A percentile compares a stretch with the other conserved stretches of the same genome.
Evolutionary conservation across 768 basidiomycete genomes (phyloP).

Genomic region (Candolleomyces efflorescens): DNA sequence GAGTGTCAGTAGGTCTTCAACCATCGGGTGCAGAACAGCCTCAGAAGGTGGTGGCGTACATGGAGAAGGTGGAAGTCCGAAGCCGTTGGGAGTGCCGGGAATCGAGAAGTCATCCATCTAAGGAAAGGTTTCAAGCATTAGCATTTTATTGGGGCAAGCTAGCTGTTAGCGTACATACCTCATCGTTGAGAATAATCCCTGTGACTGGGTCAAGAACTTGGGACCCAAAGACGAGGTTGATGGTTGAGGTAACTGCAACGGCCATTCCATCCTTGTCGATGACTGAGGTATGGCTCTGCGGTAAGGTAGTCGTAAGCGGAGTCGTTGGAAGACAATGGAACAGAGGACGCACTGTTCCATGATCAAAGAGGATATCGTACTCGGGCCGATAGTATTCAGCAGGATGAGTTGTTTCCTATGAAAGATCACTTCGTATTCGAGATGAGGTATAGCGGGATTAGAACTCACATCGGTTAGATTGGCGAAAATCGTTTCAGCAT

Average conservation of each 20-base stretch:
- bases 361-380: conserved; percentile 73
- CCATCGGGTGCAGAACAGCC: neutral
- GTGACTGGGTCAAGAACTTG: conserved; percentile 82
- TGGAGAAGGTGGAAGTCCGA: conserved; percentile 81
- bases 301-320: no score
- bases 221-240: conserved; percentile 89
- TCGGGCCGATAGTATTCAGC: conserved; percentile 82
- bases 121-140: no score
- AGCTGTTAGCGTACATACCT: conserved; percentile 27
- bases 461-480: conserved; percentile 77
- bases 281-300: conserved; percentile 57
- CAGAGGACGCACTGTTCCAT: conserved; percentile 63
- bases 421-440: neutral
- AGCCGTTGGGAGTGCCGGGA: conserved; percentile 77
- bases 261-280: conserved; percentile 86
- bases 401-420: conserved; percentile 73
- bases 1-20: neutral
- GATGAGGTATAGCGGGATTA: neutral
- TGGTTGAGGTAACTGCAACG: conserved; percentile 80
- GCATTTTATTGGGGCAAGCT: no score
- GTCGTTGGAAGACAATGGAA: no score
- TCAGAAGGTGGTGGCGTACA: conserved; percentile 45
- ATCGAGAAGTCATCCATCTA: conserved; percentile 88
- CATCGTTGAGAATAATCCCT: conserved; percentile 87
- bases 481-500: conserved; percentile 50